Percentiles rank a stretch among this genome's conserved stretches.
These are phyloP conservation scores for Aureobasidium subglaciale DNA, from an alignment of 2,329 filamentous ascomycete genomes.

Conservation along the genomic window DNA sequence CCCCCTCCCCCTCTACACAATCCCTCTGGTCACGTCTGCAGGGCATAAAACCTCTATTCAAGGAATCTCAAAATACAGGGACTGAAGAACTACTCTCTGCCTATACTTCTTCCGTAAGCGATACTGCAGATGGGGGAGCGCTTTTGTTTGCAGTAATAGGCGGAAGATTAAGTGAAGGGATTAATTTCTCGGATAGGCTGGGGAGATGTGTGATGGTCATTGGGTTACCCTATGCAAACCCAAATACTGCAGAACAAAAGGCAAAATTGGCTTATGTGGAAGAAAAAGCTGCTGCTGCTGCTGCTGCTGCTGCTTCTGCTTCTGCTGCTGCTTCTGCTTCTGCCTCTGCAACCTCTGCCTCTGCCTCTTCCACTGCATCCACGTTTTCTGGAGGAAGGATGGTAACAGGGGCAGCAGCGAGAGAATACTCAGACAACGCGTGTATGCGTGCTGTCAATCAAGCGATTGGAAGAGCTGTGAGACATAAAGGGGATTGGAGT, in stretches of 20 bases:
- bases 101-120: constrained; percentile 61
- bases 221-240: constrained; percentile 87
- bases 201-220: constrained; percentile 88
- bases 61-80: constrained; percentile 35
- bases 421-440: constrained; percentile 86
- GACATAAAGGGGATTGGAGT: constrained; percentile 83
- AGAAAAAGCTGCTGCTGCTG: constrained; percentile 38
- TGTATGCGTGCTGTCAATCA: constrained; percentile 98
- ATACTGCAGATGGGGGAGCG: constrained; percentile 52
- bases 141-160: constrained; percentile 86
- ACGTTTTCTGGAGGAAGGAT: no score
- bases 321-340: no score
- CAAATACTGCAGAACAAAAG: constrained; percentile 84
- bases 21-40: constrained; percentile 53
- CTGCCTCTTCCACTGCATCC: no score
- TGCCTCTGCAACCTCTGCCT: no score
- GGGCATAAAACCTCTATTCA: constrained; percentile 48
- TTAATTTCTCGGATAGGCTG: constrained; percentile 90
- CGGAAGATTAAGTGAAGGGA: constrained; percentile 92
- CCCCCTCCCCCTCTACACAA: not conserved
- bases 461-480: constrained; percentile 85
- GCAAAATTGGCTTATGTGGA: constrained; percentile 86
- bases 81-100: constrained; percentile 64
- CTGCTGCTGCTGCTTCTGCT: not conserved
- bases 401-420: constrained; percentile 28